Percentiles rank a stretch among this genome's conserved stretches.
Conservation (phyloP, 805 yeast species). For the Zygoascus bituminiphila region DNA sequence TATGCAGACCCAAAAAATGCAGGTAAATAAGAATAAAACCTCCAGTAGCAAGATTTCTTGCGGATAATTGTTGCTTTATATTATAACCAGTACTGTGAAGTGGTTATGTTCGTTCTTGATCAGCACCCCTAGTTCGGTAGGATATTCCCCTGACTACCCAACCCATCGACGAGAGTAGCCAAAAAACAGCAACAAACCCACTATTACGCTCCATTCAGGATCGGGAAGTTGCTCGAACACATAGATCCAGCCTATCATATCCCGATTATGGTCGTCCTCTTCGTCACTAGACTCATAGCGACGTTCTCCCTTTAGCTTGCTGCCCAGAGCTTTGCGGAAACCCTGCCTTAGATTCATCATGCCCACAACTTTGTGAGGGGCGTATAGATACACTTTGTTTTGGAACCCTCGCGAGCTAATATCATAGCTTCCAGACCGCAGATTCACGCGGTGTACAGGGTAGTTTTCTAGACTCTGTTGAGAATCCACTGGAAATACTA, state of each 20-base stretch:
- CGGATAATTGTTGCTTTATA: too few relatives aligned
- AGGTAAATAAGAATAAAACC: not conserved
- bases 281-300: constrained; percentile 5
- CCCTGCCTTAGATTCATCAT: constrained; percentile 6
- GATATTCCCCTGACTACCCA: not conserved
- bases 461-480: not conserved
- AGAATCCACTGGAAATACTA: not conserved
- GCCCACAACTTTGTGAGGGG: not conserved
- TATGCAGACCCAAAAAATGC: not conserved
- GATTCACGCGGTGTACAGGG: not conserved
- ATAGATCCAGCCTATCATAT: constrained; percentile 19
- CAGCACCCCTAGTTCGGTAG: not conserved
- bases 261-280: constrained; percentile 17
- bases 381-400: not conserved
- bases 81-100: too few relatives aligned
- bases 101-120: not conserved
- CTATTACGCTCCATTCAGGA: constrained; percentile 8
- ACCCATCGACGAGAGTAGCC: constrained; percentile 11
- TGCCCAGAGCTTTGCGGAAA: constrained; percentile 6
- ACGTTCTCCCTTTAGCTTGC: constrained; percentile 8
- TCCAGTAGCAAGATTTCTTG: too few relatives aligned
- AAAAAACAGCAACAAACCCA: constrained; percentile 13
- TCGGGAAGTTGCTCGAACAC: constrained; percentile 9
- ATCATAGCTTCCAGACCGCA: not conserved
- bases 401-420: not conserved